Conservation (phyloP, 805 yeast species). For the Yarrowia alimentaria region DNA sequence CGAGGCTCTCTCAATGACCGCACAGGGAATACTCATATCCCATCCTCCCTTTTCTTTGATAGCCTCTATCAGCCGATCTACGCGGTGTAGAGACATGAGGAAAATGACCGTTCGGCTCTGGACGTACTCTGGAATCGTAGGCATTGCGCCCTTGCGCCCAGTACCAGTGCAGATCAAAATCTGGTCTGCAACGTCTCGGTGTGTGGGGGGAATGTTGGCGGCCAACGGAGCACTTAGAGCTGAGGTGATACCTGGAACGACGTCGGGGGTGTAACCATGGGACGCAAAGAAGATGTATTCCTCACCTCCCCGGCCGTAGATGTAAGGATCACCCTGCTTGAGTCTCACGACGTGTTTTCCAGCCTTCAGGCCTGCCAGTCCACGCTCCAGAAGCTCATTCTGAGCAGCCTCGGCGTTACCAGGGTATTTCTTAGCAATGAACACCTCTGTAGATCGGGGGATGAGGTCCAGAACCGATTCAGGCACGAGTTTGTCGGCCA, state of each 20-base stretch:
- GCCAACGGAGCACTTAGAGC: constrained; percentile 84
- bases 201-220: constrained; percentile 86
- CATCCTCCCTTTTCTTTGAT: constrained; percentile 59
- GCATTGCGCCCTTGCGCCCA: constrained; percentile 81
- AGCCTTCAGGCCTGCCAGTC: constrained; percentile 57
- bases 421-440: constrained; percentile 91
- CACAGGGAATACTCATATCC: constrained; percentile 72
- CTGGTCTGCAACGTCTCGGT: constrained; percentile 88
- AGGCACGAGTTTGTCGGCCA: constrained; percentile 93
- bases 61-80: constrained; percentile 39
- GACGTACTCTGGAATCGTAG: constrained; percentile 72
- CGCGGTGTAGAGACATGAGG: constrained; percentile 84
- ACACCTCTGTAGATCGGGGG: constrained; percentile 71
- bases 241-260: constrained; percentile 85
- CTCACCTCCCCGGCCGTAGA: constrained; percentile 96
- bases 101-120: constrained; percentile 77
- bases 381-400: constrained; percentile 71
- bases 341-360: constrained; percentile 83
- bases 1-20: constrained; percentile 85
- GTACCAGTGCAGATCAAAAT: constrained; percentile 93
- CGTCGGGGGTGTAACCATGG: constrained; percentile 69
- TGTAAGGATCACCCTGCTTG: constrained; percentile 96
- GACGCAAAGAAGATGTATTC: constrained; percentile 67
- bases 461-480: constrained; percentile 77
- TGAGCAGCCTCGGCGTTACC: constrained; percentile 96